Conservation (phyloP, 352 stramenopile genomes). For the Phytophthora multivora region DNA sequence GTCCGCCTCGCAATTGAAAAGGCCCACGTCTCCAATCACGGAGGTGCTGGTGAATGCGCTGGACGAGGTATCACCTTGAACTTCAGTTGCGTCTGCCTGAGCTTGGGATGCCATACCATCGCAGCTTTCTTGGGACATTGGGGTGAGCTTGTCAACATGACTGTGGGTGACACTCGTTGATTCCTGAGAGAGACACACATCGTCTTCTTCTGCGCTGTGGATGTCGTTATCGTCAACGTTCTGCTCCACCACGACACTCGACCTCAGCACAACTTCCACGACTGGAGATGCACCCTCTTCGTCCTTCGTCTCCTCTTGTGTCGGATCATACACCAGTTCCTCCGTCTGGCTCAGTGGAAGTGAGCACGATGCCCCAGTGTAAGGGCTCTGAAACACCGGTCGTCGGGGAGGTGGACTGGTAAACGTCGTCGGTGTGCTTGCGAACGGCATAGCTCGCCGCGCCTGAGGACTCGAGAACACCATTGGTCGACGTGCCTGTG, state of each 20-base stretch:
- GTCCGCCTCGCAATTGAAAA: slow-evolving; percentile 85
- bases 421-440: slow-evolving; percentile 18
- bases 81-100: slow-evolving; percentile 5
- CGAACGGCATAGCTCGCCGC: slow-evolving; percentile 20
- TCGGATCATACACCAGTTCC: slow-evolving; percentile 35
- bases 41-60: slow-evolving; percentile 78
- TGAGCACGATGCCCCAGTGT: slow-evolving; percentile 30
- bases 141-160: slow-evolving; percentile 23
- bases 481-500: slow-evolving; percentile 28
- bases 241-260: slow-evolving; percentile 16
- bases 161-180: slow-evolving; percentile 15
- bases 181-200: slow-evolving; percentile 29
- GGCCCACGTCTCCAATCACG: slow-evolving; percentile 80
- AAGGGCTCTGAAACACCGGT: slow-evolving; percentile 30
- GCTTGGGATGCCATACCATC: slow-evolving; percentile 7
- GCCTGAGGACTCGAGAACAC: slow-evolving; percentile 31
- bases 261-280: neutral
- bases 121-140: slow-evolving; percentile 39
- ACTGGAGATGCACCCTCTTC: slow-evolving; percentile 4
- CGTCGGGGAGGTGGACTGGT: slow-evolving; percentile 18
- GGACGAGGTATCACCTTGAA: slow-evolving; percentile 12
- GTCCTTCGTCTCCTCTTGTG: slow-evolving; percentile 16
- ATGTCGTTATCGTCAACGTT: neutral
- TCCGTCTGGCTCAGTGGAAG: slow-evolving; percentile 42
- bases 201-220: slow-evolving; percentile 12